These are phyloP conservation scores for Canavalia gladiata DNA, from an alignment of 306 rosid species.

Conservation along the genomic window DNA sequence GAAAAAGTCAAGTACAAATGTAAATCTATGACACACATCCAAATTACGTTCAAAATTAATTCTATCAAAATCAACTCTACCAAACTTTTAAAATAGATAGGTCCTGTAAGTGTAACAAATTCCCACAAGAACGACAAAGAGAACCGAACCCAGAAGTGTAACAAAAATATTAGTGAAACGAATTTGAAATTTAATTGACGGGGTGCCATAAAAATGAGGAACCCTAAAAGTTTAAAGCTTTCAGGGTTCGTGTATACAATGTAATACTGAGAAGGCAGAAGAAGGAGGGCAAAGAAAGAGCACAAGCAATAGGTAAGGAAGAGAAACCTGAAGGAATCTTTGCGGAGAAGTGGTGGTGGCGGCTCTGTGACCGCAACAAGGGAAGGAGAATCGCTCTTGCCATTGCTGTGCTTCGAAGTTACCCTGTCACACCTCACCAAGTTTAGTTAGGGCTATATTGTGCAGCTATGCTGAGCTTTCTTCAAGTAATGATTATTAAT, in stretches of 20 bases:
- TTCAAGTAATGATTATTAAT: no score
- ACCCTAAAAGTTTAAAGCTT: background rate
- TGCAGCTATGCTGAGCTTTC: background rate
- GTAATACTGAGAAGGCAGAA: background rate
- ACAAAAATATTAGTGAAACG: background rate
- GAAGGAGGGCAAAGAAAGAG: background rate
- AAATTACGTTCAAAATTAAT: no score
- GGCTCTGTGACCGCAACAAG: constrained; percentile 67
- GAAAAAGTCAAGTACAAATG: no score
- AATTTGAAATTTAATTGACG: background rate
- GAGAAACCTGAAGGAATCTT: constrained; percentile 58
- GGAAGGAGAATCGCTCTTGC: constrained; percentile 67
- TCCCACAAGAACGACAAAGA: background rate
- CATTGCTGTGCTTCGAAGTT: constrained; percentile 51
- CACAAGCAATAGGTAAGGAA: background rate
- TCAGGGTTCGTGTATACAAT: no score
- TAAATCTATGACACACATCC: no score
- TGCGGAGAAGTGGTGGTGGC: constrained; percentile 37
- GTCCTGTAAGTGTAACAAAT: no score
- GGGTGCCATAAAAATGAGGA: background rate
- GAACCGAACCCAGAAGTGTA: background rate
- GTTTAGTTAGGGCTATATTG: background rate
- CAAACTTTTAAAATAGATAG: no score
- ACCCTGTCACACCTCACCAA: background rate
- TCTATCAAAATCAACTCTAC: no score